Evolutionary conservation across 208 protist genomes (phyloP), one percentile per base, ranked within the genome.

Genomic region (Phytomonas francai): DNA sequence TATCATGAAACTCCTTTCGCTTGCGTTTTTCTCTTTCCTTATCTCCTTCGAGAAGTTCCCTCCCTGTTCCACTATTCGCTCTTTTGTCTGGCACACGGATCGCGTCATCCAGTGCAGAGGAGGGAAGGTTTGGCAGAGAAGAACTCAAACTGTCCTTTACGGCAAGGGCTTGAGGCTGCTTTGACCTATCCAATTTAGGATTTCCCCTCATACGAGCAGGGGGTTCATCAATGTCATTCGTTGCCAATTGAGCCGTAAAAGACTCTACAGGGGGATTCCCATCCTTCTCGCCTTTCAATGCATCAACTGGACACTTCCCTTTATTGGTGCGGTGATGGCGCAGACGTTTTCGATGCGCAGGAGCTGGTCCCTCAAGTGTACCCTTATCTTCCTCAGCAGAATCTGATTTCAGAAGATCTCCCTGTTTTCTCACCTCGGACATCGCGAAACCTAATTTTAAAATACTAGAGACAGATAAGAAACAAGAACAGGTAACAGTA

Each of bases 241-340:
- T 9, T 22, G 39, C 16, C 12, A 19, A 49, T 22, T 49, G 39
- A 49, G 12, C 6, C 4, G 39, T 19, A 12, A 49, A 49, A 19
- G 6, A 19, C 39, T 49, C 39, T 49, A 12, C 2, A 49, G 12
- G 14, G 16, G 14, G 6, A 49, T 49, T 49, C 39, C 14, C 39
- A 12, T 19, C 4, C 12, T 49, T 12, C 39, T 19, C 12, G 16
- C 16, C 39, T 49, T 49, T 3, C 4, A 19, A 49, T 19, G 14
- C 39, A 19, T 49, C 39, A 19, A 19, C 39, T 12, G 39, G 39
- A 3, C 39, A 12, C 39, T 49, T 49, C 14, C 39, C 39, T 59
- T 27, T 59, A 71, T 33, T 61, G 16, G 57, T 30, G 34, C 67
- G 67, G 67, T 71, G 67, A 57, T 71, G 67, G 30, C 67, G 67